Base-by-base conservation (phyloP, 2,329 filamentous ascomycete genomes). In the Xylariaceae sp. region DNA sequence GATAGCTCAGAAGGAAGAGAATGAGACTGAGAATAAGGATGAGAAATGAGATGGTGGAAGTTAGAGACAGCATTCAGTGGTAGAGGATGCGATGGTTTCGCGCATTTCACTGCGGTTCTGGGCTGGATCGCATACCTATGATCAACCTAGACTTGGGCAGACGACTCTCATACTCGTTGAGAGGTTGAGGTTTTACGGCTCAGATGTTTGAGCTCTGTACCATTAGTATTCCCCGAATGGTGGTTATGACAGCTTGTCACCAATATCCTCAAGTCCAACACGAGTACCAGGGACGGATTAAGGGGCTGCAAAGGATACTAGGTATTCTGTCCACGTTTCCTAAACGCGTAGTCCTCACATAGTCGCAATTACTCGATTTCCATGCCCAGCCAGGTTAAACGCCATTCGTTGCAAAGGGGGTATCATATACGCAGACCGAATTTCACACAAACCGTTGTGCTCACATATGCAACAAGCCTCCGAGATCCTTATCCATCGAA, bases 401-500 rank as follows among this genome's bases (percentile, higher is more conserved):
- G 49, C 50, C 17, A 34, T 55, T 52, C 48, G 17, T 48, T 37
- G 18, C 23, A 30, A 30, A 30, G 23, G 23, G 62, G 63, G 63
- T 65, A 65, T 65, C 63, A 61, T 60, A 57, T 51, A n/a, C 30
- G 35, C 15, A 23, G 47, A 30, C 48, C 60, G 56, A 44, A 50
- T 51, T 35, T 59, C 47, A 34, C 30, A 51, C 55, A 39, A 39
- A 11, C 42, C 15, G 23, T 10, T 47, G 17, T 76, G 23, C 23
- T 30, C 73, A 83, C 76, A 84, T 81, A 57, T 78, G 73, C 67
- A 82, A 74, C 63, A 85, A 67, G 2, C 78, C 82, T 2, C 80
- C 81, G 4, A 85, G 65, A 58, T 85, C 82, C 65, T 79, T 80
- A 59, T 84, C 80, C 78, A 85, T 82, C 4, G 78, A 74, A 47